Evolutionary conservation across 129 eudicot genomes (phyloP).

Genomic region (Logfia minima): DNA sequence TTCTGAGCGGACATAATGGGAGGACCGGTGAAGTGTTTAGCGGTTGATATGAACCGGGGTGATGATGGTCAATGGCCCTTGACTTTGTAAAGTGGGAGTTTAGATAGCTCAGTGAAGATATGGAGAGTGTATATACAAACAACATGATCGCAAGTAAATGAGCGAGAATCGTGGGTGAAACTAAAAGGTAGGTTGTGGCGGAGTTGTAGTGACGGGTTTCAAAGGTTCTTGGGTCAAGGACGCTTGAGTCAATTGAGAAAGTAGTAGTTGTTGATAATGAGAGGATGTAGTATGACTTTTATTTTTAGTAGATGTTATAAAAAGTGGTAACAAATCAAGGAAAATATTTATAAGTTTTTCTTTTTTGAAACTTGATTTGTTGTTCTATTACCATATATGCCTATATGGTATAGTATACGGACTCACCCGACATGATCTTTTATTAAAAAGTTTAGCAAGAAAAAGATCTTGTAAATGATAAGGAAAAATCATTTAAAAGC

Average conservation of each 20-base stretch:
- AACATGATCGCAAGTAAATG: too few species aligned
- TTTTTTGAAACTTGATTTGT: too few species aligned
- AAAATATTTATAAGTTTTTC: too few species aligned
- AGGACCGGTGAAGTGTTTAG: slow-evolving; percentile 73
- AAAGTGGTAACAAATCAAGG: too few species aligned
- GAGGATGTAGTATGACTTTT: background rate
- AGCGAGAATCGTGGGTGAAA: too few species aligned
- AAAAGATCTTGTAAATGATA: too few species aligned
- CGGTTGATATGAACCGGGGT: slow-evolving; percentile 38
- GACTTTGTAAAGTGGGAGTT: slow-evolving; percentile 68
- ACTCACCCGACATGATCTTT: too few species aligned
- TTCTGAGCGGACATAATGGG: slow-evolving; percentile 79
- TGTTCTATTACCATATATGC: too few species aligned
- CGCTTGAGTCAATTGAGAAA: slow-evolving; percentile 14
- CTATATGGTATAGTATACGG: too few species aligned
- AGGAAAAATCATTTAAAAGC: too few species aligned
- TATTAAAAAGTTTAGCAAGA: too few species aligned
- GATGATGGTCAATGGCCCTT: slow-evolving; percentile 31
- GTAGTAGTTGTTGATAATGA: slow-evolving; percentile 11
- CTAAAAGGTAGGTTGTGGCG: slow-evolving; percentile 5
- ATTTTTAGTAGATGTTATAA: too few species aligned
- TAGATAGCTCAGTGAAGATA: slow-evolving; percentile 74
- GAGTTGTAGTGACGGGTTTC: slow-evolving; percentile 17
- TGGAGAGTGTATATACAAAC: slow-evolving; percentile 53
- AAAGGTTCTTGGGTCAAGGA: slow-evolving; percentile 26